phyloP scores from a whole-genome alignment of 768 basidiomycete species.

The Hydnum rufescens region DNA sequence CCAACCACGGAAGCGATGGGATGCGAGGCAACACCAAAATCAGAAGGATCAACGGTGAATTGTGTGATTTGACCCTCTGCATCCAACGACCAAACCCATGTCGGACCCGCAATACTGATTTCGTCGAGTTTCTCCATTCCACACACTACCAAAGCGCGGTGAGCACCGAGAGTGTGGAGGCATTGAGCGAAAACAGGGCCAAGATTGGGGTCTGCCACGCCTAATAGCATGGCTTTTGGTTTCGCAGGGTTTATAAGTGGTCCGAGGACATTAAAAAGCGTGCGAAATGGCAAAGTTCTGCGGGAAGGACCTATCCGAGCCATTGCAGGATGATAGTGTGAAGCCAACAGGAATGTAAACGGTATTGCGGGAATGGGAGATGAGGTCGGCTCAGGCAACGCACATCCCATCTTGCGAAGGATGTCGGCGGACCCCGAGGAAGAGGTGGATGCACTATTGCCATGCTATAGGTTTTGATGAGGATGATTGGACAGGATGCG shows the following conservation, averaged over 20 bases:
- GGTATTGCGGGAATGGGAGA: conserved; percentile 40
- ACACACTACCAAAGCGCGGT: conserved; percentile 80
- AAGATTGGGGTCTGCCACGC: conserved; percentile 65
- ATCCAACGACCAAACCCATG: conserved; percentile 25
- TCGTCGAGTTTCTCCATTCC: conserved; percentile 85
- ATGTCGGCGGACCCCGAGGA: conserved; percentile 89
- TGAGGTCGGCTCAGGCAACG: conserved; percentile 27
- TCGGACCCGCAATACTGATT: conserved; percentile 84
- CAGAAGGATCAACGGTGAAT: not conserved
- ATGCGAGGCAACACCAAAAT: conserved; percentile 57
- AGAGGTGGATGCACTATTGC: conserved; percentile 77
- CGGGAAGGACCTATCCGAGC: conserved; percentile 68
- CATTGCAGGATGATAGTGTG: conserved; percentile 80
- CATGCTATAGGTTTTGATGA: conserved; percentile 39
- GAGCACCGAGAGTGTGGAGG: conserved; percentile 39
- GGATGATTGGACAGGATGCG: conserved; percentile 1
- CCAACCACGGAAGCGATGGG: conserved; percentile 52
- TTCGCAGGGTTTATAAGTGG: conserved; percentile 83
- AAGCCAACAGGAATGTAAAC: conserved; percentile 85
- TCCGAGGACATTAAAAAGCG: conserved; percentile 89
- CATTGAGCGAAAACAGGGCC: conserved; percentile 67
- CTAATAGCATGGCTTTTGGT: conserved; percentile 78
- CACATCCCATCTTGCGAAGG: conserved; percentile 62
- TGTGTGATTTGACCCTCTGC: conserved; percentile 27
- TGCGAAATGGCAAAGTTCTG: conserved; percentile 76